Base-by-base conservation (phyloP, 345 rosid species). In the Leavenworthia alabamica region DNA sequence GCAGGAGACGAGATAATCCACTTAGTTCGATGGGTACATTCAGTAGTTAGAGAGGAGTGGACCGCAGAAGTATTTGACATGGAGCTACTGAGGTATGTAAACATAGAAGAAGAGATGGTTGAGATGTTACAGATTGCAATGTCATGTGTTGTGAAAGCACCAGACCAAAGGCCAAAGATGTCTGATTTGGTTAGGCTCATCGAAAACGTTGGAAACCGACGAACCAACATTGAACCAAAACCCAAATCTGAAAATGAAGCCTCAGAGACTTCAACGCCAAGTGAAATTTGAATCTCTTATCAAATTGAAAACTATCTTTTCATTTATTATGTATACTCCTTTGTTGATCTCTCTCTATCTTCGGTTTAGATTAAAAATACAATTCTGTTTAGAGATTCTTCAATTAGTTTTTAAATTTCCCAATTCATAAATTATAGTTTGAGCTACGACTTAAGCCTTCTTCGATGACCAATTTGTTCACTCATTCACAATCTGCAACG, bases 41-140 rank as follows among this genome's bases (percentile, higher is more conserved):
- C 95, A 0, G 97, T 94, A 4, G 99, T 93, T 46, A 79, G 97
- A 22, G 99, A 93, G 58, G 99, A 93, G 77, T 90, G 97, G 99
- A 93, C 96, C 0, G 97, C 97, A 23, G 97, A 94, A 55, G 99
- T 94, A 3, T 93, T 90, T 5, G 99, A 94, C n/a, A 51, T 90
- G 0, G 97, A 90, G 83, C 81, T 94, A 72, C 71, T 88, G 73
- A 81, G 88, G 75, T 85, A 81, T 77, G 82, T 97, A 6, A 87
- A 88, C 62, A 94, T 94, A 46, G 97, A 94, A 63, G 97, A 94
- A 75, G 99, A 94, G 81, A 78, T 94, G 86, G 99, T 94, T 22
- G 99, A 86, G 80, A 81, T 94, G 99, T 67, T 94, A 68, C 99
- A 94, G 77, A 86, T 94, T 24, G 97, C 97, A 11, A 79, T 94